A percentile compares a stretch with the other conserved stretches of the same genome.
Conservation (phyloP, 2,329 filamentous ascomycete genomes). For the Clonostachys byssicola region DNA sequence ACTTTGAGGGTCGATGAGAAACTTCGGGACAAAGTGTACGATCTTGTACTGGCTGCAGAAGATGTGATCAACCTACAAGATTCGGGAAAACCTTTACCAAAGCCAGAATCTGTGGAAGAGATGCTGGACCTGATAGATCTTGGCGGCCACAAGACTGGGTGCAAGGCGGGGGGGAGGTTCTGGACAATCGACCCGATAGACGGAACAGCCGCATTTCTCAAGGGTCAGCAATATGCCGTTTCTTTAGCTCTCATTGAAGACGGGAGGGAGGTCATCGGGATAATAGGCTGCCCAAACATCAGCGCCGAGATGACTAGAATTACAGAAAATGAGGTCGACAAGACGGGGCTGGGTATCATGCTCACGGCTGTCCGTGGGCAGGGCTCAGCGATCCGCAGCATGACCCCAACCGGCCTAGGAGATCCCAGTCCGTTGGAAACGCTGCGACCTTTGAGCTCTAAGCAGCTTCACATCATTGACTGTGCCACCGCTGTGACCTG, state of each 20-base stretch:
- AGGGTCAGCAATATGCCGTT: constrained; percentile 58
- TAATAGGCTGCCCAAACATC: constrained; percentile 59
- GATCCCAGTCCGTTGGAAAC: constrained; percentile 9
- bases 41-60: constrained; percentile 35
- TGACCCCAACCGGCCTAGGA: constrained; percentile 8
- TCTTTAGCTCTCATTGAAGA: constrained; percentile 54
- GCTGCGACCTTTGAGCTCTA: constrained; percentile 9
- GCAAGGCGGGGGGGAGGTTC: constrained; percentile 31
- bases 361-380: constrained; percentile 23
- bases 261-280: constrained; percentile 52
- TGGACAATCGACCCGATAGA: constrained; percentile 65
- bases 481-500: constrained; percentile 20
- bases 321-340: constrained; percentile 22
- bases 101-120: constrained; percentile 41
- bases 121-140: constrained; percentile 60
- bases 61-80: neutral
- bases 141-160: constrained; percentile 13
- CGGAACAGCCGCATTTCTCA: constrained; percentile 58
- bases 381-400: constrained; percentile 19
- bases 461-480: constrained; percentile 25
- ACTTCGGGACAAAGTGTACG: constrained; percentile 49
- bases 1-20: constrained; percentile 41
- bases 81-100: constrained; percentile 4
- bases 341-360: constrained; percentile 24
- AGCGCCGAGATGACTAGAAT: constrained; percentile 25